Evolutionary conservation across 495 filamentous ascomycete genomes (phyloP).

Genomic region (Xylaria longipes): DNA sequence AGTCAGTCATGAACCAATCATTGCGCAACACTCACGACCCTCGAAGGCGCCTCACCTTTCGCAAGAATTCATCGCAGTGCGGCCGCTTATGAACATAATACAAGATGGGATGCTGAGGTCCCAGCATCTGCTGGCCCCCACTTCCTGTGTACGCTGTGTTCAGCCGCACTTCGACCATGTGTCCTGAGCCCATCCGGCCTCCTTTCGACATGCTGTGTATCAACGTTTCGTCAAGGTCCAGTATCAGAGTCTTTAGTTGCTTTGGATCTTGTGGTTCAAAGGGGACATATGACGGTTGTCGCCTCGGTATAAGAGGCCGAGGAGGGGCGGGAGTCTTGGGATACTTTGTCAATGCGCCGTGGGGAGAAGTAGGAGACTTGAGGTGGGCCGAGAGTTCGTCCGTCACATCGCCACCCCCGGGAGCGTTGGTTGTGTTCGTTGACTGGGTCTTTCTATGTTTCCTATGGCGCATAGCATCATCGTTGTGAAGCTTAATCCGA

Average conservation of each 20-base stretch:
- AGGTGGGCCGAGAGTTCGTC: conserved; percentile 59
- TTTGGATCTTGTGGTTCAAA: conserved; percentile 52
- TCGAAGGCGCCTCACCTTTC: conserved; percentile 64
- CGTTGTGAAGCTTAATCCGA: conserved; percentile 87
- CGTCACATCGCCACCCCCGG: conserved; percentile 33
- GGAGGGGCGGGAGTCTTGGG: conserved; percentile 88
- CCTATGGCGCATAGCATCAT: conserved; percentile 70
- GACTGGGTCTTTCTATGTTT: conserved; percentile 63
- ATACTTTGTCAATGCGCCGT: conserved; percentile 82
- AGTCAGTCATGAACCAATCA: conserved; percentile 22
- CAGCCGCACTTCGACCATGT: conserved; percentile 98
- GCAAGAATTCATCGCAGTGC: conserved; percentile 94
- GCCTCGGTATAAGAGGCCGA: conserved; percentile 83
- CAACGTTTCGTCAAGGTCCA: conserved; percentile 95
- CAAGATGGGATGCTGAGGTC: conserved; percentile 91
- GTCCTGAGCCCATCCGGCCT: conserved; percentile 91
- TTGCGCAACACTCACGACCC: not conserved
- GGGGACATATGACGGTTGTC: conserved; percentile 79
- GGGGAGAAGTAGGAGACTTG: conserved; percentile 90
- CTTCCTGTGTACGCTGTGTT: conserved; percentile 66
- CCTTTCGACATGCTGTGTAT: conserved; percentile 98
- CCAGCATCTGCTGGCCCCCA: conserved; percentile 69
- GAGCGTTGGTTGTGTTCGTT: conserved; percentile 41
- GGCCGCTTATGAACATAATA: conserved; percentile 99
- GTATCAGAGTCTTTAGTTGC: conserved; percentile 87